These are phyloP conservation scores for Russula emetica DNA, from an alignment of 768 basidiomycete genomes.

Conservation along the genomic window DNA sequence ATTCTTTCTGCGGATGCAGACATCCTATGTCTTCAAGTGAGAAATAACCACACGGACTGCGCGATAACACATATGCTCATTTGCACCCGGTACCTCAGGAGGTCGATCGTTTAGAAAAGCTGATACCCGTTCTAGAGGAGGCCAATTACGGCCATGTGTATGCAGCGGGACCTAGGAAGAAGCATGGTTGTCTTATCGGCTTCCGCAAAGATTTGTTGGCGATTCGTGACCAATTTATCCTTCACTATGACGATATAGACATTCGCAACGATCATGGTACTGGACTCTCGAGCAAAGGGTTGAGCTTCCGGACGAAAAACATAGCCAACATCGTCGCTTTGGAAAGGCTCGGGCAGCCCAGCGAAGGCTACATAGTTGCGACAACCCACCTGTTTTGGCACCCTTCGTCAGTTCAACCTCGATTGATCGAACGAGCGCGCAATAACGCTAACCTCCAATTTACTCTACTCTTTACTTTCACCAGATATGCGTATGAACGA, in stretches of 20 bases:
- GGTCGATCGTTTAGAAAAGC: constrained; percentile 74
- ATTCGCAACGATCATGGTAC: constrained; percentile 39
- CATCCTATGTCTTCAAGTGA: constrained; percentile 82
- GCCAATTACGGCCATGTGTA: constrained; percentile 63
- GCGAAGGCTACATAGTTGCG: constrained; percentile 64
- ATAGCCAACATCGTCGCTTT: constrained; percentile 74
- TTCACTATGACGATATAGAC: constrained; percentile 67
- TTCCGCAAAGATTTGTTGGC: constrained; percentile 54
- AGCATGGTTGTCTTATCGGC: constrained; percentile 82
- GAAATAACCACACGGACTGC: constrained; percentile 20
- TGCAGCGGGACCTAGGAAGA: constrained; percentile 68
- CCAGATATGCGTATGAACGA: constrained; percentile 78
- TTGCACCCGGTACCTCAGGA: constrained; percentile 51
- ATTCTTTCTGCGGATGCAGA: constrained; percentile 70
- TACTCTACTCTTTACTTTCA: constrained; percentile 8
- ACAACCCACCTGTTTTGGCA: constrained; percentile 98
- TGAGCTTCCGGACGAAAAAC: constrained; percentile 71
- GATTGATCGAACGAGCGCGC: background rate
- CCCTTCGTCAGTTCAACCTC: constrained; percentile 55
- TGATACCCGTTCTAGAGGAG: constrained; percentile 60
- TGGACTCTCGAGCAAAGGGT: constrained; percentile 43
- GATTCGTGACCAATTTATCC: constrained; percentile 42
- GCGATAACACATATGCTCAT: background rate
- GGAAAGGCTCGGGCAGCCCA: constrained; percentile 38
- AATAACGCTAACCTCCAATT: constrained; percentile 8